These are phyloP conservation scores for Panicum miliaceum DNA, from an alignment of 176 grass and related monocot genomes.

Conservation along the genomic window DNA sequence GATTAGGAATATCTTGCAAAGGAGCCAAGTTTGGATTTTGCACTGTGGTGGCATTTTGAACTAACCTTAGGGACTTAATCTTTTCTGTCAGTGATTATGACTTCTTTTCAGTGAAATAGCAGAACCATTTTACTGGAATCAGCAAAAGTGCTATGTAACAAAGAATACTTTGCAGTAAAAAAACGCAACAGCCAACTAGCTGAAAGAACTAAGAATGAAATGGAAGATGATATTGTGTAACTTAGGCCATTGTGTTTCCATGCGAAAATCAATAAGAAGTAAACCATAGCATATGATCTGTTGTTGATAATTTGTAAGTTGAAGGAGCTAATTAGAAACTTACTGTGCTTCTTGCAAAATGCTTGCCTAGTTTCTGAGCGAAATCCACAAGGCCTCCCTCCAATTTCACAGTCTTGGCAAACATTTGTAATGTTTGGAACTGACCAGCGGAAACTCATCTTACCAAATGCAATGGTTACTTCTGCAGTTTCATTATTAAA, in stretches of 20 bases:
- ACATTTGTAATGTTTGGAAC: constrained; percentile 5
- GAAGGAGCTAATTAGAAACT: constrained; percentile 9
- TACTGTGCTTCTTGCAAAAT: constrained; percentile 48
- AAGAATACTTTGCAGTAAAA: not conserved
- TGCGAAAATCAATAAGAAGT: not conserved
- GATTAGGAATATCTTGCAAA: not conserved
- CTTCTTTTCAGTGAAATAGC: not conserved
- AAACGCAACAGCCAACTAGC: not conserved
- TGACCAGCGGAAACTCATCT: constrained; percentile 29
- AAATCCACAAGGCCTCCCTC: constrained; percentile 40
- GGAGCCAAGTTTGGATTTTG: not conserved
- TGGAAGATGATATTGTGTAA: not conserved
- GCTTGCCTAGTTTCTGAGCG: constrained; percentile 5
- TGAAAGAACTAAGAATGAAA: not conserved
- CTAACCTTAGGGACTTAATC: not conserved
- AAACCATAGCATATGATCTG: not conserved
- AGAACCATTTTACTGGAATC: not conserved
- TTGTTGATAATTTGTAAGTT: not conserved
- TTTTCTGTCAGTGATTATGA: not conserved
- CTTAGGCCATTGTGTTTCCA: not conserved
- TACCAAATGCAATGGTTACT: constrained; percentile 1
- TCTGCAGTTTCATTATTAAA: not conserved
- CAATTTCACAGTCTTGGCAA: constrained; percentile 12
- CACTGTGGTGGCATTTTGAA: not conserved
- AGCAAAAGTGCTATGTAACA: not conserved